Conservation (phyloP, 208 protist genomes). For the Crithidia mellificae region DNA sequence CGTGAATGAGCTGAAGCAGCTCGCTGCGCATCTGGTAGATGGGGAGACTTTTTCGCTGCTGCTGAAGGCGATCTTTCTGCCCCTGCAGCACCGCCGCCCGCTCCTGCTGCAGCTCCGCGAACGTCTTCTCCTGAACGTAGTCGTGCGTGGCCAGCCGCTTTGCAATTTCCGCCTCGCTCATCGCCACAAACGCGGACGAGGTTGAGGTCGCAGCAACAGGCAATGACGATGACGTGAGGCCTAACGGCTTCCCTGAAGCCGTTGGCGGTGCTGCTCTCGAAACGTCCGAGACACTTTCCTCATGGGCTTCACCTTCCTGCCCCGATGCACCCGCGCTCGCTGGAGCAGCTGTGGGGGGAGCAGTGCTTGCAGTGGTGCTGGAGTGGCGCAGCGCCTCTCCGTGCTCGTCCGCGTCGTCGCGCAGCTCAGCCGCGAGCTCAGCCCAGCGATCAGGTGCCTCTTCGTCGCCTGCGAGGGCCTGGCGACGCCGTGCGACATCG, state of each 20-base stretch:
- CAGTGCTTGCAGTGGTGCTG: too few species aligned
- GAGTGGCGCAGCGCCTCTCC: too few species aligned
- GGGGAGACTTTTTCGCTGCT: constrained; percentile 87
- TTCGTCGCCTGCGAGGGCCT: constrained; percentile 48
- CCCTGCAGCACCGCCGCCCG: constrained; percentile 45
- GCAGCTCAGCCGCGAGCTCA: constrained; percentile 11
- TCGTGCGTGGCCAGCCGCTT: constrained; percentile 64
- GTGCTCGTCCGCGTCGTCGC: background rate
- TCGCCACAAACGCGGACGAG: constrained; percentile 43
- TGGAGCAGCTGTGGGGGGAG: background rate
- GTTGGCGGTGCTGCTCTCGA: background rate
- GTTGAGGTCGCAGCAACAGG: too few species aligned
- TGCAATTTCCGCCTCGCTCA: constrained; percentile 58
- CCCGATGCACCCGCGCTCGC: background rate
- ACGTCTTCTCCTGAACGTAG: constrained; percentile 67
- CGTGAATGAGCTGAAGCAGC: constrained; percentile 84
- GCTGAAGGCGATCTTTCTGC: constrained; percentile 36
- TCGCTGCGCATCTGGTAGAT: constrained; percentile 92
- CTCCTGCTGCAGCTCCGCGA: constrained; percentile 63
- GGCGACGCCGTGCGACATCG: constrained; percentile 50
- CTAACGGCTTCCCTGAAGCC: background rate
- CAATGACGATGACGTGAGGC: background rate
- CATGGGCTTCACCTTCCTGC: background rate
- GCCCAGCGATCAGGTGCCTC: constrained; percentile 13
- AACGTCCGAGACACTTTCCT: background rate